Percentiles rank a stretch among this genome's conserved stretches.
These are phyloP conservation scores for Basidioascus undulatus DNA, from an alignment of 768 basidiomycete genomes.

Conservation along the genomic window DNA sequence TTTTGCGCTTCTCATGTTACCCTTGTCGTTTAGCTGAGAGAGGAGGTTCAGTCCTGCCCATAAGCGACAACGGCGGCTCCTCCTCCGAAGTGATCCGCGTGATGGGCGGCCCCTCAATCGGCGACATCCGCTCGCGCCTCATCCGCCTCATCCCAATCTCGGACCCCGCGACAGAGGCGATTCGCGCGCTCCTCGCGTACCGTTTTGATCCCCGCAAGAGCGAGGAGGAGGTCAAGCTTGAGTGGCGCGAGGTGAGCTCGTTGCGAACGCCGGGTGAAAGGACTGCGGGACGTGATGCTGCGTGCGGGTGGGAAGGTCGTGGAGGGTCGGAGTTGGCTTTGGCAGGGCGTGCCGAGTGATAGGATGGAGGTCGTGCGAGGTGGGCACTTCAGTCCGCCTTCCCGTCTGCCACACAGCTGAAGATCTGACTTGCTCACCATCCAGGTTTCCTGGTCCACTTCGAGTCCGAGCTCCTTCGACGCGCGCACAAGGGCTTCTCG, in stretches of 20 bases:
- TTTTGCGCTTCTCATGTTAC: no score
- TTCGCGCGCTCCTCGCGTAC: constrained; percentile 52
- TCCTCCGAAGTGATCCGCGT: constrained; percentile 6
- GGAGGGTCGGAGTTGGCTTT: constrained; percentile 56
- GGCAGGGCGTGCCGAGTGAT: constrained; percentile 68
- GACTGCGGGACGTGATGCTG: not conserved
- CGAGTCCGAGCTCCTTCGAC: constrained; percentile 59
- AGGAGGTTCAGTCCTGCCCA: constrained; percentile 3
- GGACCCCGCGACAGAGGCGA: constrained; percentile 27
- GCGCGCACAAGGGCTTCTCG: constrained; percentile 83
- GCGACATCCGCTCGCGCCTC: constrained; percentile 9
- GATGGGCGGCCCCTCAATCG: constrained; percentile 3
- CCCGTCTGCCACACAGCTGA: not conserved
- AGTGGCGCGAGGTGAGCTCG: constrained; percentile 30
- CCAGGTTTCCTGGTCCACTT: constrained; percentile 80
- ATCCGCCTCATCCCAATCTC: constrained; percentile 6
- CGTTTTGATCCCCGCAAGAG: constrained; percentile 44
- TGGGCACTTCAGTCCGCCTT: constrained; percentile 15
- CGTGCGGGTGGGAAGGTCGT: constrained; percentile 36
- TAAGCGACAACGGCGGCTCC: constrained; percentile 8
- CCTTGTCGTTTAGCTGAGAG: no score
- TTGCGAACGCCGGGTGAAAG: not conserved
- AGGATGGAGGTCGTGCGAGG: constrained; percentile 78
- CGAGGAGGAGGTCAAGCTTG: constrained; percentile 54
- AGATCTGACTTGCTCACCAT: not conserved